These are phyloP conservation scores for Cystoisospora suis DNA, from an alignment of 169 alveolate species.

Conservation along the genomic window DNA sequence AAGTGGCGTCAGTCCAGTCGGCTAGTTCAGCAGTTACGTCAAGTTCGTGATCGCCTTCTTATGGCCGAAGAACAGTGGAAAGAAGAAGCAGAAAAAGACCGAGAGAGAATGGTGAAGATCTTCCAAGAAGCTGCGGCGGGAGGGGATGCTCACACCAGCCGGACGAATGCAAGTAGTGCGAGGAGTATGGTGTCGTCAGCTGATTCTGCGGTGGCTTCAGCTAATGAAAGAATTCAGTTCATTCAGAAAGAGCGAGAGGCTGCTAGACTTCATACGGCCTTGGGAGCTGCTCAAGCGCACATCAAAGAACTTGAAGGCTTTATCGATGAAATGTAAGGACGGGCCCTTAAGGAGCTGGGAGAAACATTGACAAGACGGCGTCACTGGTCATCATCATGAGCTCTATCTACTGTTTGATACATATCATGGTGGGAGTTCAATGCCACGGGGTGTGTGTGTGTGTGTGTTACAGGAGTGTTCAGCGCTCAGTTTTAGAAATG, in stretches of 20 bases:
- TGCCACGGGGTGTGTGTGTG: too few relatives aligned
- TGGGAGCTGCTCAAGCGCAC: slow-evolving; percentile 57
- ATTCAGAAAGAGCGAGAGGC: slow-evolving; percentile 25
- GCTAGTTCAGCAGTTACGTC: slow-evolving; percentile 57
- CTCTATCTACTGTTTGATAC: too few relatives aligned
- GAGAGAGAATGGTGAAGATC: not conserved
- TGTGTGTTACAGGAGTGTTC: too few relatives aligned
- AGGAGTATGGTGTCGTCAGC: not conserved
- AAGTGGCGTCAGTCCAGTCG: slow-evolving; percentile 51
- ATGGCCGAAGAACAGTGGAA: slow-evolving; percentile 36
- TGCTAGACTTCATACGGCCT: slow-evolving; percentile 20
- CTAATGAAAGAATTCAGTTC: not conserved
- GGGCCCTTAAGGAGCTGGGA: not conserved
- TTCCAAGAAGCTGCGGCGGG: not conserved
- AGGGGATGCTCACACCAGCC: not conserved
- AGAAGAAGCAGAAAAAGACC: not conserved
- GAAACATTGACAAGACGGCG: not conserved
- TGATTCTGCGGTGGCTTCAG: not conserved
- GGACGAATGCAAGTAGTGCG: not conserved
- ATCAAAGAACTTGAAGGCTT: slow-evolving; percentile 42
- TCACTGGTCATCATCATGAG: too few relatives aligned
- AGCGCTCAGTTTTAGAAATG: too few relatives aligned
- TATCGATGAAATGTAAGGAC: slow-evolving; percentile 52
- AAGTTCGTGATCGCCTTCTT: slow-evolving; percentile 54
- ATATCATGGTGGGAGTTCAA: too few relatives aligned